Base-by-base conservation (phyloP, 1,284 basidiomycete genomes). In the Psilocybe mexicana region DNA sequence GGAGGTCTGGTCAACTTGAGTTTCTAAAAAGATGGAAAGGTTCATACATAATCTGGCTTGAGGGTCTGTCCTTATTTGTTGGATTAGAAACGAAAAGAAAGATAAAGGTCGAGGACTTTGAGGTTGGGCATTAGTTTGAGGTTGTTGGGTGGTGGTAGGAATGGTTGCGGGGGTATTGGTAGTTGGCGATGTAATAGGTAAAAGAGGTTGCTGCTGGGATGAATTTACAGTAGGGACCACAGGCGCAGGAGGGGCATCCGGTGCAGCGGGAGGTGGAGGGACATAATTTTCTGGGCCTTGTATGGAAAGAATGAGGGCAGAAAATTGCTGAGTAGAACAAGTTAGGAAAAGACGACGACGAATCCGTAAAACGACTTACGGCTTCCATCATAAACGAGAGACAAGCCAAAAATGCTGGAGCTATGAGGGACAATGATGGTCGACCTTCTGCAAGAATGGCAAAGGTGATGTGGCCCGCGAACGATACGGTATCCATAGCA, bases 391-490 rank as follows among this genome's bases (percentile, higher is more conserved):
- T 77, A 67, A 92, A 88, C 33, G 91, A 66, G 1, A 88, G 74
- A 60, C 85, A 89, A 6, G 88, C 86, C 14, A 94, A 67, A 67
- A 94, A 94, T 0, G 91, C 91, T 1, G 93, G 92, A 0, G 90
- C 89, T 40, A 94, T 80, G 30, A 94, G 78, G 0, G 92, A 86
- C 26, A 95, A 70, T 0, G 90, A 90, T 2, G 92, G 84, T 48
- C 86, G 78, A 47, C 92, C 92, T 60, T 93, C 88, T 1, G 89
- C 85, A 36, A 94, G 75, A 51, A 94, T 87, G 2, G 90, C 91
- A 58, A 95, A 87, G 0, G 92, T 93, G 50, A 94, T 84, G 66
- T 95, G 92, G 62, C 88, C 88, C 25, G 90, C 88, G 68, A 94
- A 94, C 0, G 90, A 86, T 49, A 93, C 85, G 0, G 88, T 84